These are phyloP conservation scores for Nakazawaea populi DNA, from an alignment of 805 yeast genomes.

Conservation along the genomic window DNA sequence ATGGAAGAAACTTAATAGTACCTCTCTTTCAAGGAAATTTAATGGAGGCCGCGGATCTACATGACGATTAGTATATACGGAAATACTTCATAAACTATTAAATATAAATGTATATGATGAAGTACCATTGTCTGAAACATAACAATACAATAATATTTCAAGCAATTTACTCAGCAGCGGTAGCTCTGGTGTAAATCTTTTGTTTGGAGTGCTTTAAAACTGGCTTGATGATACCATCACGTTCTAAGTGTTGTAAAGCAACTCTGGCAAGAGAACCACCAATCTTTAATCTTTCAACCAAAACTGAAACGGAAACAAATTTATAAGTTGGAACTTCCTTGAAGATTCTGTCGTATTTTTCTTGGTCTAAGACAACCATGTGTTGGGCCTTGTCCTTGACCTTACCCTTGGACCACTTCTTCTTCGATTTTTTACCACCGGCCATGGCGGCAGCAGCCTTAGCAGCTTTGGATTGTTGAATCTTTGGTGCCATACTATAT, in stretches of 20 bases:
- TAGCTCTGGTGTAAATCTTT: constrained; percentile 88
- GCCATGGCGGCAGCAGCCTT: constrained; percentile 99
- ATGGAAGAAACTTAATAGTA: too few species aligned
- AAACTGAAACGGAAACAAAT: constrained; percentile 94
- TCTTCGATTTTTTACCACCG: constrained; percentile 99
- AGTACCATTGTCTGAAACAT: not conserved
- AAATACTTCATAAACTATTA: not conserved
- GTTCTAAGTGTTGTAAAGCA: constrained; percentile 93
- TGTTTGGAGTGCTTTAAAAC: constrained; percentile 95
- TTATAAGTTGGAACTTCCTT: constrained; percentile 99
- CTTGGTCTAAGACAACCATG: constrained; percentile 95
- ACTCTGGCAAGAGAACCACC: constrained; percentile 99
- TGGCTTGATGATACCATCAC: constrained; percentile 91
- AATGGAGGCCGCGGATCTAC: not conserved
- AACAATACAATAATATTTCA: not conserved
- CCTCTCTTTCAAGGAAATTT: not conserved
- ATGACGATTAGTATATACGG: not conserved
- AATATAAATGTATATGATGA: not conserved
- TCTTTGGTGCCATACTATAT: constrained; percentile 91
- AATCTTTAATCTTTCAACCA: constrained; percentile 98
- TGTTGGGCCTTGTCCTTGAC: constrained; percentile 99
- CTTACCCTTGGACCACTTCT: constrained; percentile 99
- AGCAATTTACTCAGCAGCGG: constrained; percentile 49
- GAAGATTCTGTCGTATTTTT: constrained; percentile 97
- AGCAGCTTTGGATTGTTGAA: constrained; percentile 99